Evolutionary conservation across 192 early-diverging fungal genomes (phyloP), one percentile per base, ranked within the genome.

Genomic region (Chytriomyces sp.): DNA sequence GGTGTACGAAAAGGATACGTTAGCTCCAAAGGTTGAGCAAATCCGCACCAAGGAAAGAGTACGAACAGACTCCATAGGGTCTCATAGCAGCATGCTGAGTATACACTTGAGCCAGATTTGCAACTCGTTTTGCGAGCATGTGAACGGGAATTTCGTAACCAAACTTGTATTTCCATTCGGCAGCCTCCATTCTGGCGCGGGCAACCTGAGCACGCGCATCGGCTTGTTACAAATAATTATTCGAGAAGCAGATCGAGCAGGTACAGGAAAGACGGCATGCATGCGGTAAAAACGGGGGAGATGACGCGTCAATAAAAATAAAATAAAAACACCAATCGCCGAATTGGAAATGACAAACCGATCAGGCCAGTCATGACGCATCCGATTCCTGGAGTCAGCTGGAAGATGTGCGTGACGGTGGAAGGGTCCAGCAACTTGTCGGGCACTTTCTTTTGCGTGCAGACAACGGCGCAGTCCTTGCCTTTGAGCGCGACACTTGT

Each of bases 41-140:
- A n/a, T n/a, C n/a, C n/a, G n/a, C n/a, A n/a, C n/a, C n/a, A n/a
- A n/a, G n/a, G 50, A 1, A 75, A 13, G 23, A 65, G 45, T 13
- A 92, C 92, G 85, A 85, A 94, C 93, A 94, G 71, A 97, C 95
- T 72, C 96, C 98, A 46, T 97, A 85, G 49, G 97, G 98, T 80
- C 98, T 88, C 95, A 98, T 98, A 61, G 95, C 95, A 43, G 98
- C 98, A 76, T 98, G 95, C 80, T 99, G 98, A 64, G 98, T 99
- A 82, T 97, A 97, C 69, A 99, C 98, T 86, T 99, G 98, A 80
- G 98, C 98, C 81, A 98, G 92, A 78, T 95, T 97, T 61, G 98
- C 98, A 77, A 99, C 91, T 68, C 96, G 92, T 85, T 97, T 97
- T 61, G 98, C 98, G 64, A 99, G 90, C 91, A 96, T 91, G 82